phyloP scores from a whole-genome alignment of 768 basidiomycete species.

The Mycena filopes region DNA sequence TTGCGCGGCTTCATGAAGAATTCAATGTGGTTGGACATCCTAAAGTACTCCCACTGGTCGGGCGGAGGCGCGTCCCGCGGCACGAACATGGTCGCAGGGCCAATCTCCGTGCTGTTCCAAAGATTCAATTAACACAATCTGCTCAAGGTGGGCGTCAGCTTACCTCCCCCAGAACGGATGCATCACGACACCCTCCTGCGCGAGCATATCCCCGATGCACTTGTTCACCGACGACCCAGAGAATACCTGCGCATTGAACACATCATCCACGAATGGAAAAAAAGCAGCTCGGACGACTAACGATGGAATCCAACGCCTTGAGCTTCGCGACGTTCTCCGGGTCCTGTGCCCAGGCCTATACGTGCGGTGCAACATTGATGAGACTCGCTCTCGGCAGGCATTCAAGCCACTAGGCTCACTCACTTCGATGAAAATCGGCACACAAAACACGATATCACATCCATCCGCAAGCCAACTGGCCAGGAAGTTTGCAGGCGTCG shows the following conservation, averaged over 20 bases:
- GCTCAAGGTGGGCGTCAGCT: background rate
- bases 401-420: too few relatives aligned
- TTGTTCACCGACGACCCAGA: slow-evolving; percentile 25
- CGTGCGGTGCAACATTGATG: too few relatives aligned
- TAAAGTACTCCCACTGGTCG: slow-evolving; percentile 26
- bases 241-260: slow-evolving; percentile 10
- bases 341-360: background rate
- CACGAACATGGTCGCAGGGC: background rate
- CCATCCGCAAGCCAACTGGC: slow-evolving; percentile 12
- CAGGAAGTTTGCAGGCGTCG: background rate
- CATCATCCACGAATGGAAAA: background rate
- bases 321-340: too few relatives aligned
- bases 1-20: background rate
- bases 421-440: slow-evolving; percentile 42
- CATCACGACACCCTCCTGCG: slow-evolving; percentile 12
- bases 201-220: slow-evolving; percentile 12
- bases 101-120: slow-evolving; percentile 17
- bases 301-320: too few relatives aligned
- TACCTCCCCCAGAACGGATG: slow-evolving; percentile 18
- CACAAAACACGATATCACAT: slow-evolving; percentile 35
- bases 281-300: background rate
- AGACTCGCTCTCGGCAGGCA: too few relatives aligned
- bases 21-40: background rate
- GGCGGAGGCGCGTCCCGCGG: slow-evolving; percentile 6
- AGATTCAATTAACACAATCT: background rate